Conservation (phyloP, 345 rosid genomes). For the Lumnitzera racemosa region DNA sequence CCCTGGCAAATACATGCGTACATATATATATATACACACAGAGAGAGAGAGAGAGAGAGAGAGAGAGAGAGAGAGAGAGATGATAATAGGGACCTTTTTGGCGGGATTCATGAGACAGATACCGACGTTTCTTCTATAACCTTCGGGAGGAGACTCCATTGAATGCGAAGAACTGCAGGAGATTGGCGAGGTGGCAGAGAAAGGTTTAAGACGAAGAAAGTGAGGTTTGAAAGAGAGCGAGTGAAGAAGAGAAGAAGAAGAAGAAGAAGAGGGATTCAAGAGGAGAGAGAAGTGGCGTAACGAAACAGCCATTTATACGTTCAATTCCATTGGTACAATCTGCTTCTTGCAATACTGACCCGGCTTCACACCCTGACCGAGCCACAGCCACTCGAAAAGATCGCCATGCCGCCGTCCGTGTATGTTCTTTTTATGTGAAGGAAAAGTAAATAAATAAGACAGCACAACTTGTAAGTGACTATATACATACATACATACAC, state of each 20-base stretch:
- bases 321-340: no score
- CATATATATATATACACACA: not conserved
- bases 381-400: no score
- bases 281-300: conserved; percentile 4
- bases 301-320: not conserved
- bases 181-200: conserved; percentile 17
- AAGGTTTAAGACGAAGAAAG: conserved; percentile 17
- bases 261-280: not conserved
- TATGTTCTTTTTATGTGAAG: no score
- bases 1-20: not conserved
- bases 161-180: conserved; percentile 22
- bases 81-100: conserved; percentile 38
- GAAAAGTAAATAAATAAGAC: no score
- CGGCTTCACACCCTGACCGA: no score
- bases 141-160: conserved; percentile 88
- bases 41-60: not conserved
- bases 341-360: no score
- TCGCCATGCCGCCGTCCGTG: no score
- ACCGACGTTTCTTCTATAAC: conserved; percentile 87
- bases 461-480: no score
- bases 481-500: no score
- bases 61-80: not conserved
- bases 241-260: conserved; percentile 2
- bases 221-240: conserved; percentile 22
- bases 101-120: conserved; percentile 75